Evolutionary conservation across 2,329 filamentous ascomycete species (phyloP), one percentile per base, ranked within the genome.

Genomic region (Fusarium algeriense): DNA sequence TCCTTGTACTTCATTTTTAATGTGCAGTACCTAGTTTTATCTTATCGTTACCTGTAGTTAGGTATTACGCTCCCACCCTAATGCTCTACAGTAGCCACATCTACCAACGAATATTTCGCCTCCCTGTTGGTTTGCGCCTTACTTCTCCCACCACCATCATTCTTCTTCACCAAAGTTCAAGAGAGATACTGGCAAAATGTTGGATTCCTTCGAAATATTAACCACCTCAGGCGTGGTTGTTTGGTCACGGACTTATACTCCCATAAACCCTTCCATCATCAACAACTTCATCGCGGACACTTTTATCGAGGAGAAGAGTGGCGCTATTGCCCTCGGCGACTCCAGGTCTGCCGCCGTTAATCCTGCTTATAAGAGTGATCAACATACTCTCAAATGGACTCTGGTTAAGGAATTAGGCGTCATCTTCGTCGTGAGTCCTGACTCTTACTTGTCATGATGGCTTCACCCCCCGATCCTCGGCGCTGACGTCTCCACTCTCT

Each of bases 201-300:
- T 99, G 83, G 96, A 99, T 85, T 92, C 93, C 19, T 99, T 99
- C 81, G 95, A 99, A 83, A 96, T 99, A 73, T 83, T 99, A 68
- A 98, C 95, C 67, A 97, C 95, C 40, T 97, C 95, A 6, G 96
- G 96, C 61, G 95, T 99, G 70, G 96, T 99, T 63, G 89, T 99
- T 60, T 99, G 96, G 96, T 98, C 95, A 68, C 92, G 93, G 80
- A 92, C 90, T 30, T 97, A 95, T 80, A 90, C 91, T 59, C 88
- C 92, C 4, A 90, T 97, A 78, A 94, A 90, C 79, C 89, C 93
- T 45, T 90, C 92, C 75, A 87, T 98, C 72, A 91, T 99, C 85
- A 98, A 99, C 85, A 92, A 90, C 85, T 91, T 99, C 81, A 98
- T 99, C 82, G 91, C 91, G 80, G 94, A 98, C 82, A 93, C 98